Evolutionary conservation across 2,329 filamentous ascomycete species (phyloP), one percentile per base, ranked within the genome.

Genomic region (Verticillium nubilum): DNA sequence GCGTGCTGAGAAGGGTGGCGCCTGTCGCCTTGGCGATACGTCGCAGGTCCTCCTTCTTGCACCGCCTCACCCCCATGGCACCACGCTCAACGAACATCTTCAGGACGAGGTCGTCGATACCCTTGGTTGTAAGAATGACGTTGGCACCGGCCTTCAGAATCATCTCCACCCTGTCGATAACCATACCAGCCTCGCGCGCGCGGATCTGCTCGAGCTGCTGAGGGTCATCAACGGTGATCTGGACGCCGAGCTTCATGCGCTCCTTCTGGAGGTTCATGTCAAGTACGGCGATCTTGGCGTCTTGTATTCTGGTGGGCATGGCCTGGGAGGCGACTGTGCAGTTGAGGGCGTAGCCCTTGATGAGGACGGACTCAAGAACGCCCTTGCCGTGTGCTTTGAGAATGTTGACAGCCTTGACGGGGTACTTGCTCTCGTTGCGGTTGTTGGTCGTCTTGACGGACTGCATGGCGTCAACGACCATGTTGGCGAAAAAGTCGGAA

Each of bases 181-280:
- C 86, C 78, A 99, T 97, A 68, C 92, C 92, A 19, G 93, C 86
- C 75, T 99, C 95, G 58, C 95, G 86, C 69, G 95, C 88, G 62
- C 95, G 87, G 69, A 99, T 99, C 83, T 97, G 93, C 81, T 99
- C 95, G 56, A 99, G 84, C 76, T 99, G 95, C 73, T 96, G 89
- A 55, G 95, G 95, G 73, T 99, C 95, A 68, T 99, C 95, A 65
- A 99, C 90, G 13, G 95, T 98, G 70, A 99, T 97, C 76, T 99
- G 94, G 62, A 99, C 95, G 66, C 95, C 95, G 61, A 99, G 81
- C 85, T 99, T 98, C 95, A 99, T 98, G 67, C 94, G 86, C 82
- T 98, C 94, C 81, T 99, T 99, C 73, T 98, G 94, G 69, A 99
- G 76, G 77, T 99, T 99, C 86, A 99, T 98, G 74, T 99, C 95